Evolutionary conservation across 2,329 filamentous ascomycete species (phyloP).

Genomic region (Alternaria infectoria): DNA sequence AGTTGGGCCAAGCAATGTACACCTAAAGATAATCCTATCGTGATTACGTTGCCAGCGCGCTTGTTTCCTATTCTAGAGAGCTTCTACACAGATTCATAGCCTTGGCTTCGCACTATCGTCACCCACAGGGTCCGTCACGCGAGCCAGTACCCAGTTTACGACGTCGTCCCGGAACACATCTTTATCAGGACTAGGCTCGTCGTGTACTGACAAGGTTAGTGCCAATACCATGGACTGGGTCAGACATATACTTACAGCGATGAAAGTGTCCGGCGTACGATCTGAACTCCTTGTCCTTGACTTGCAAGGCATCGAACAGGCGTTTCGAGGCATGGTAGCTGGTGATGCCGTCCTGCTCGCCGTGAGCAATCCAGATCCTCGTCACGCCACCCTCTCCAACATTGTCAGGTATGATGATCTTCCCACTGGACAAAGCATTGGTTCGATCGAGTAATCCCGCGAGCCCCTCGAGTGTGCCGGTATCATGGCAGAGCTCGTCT

Average conservation of each 20-base stretch:
- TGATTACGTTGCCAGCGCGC: constrained; percentile 13
- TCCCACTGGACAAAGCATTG: constrained; percentile 63
- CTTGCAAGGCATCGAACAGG: constrained; percentile 64
- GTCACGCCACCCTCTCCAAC: constrained; percentile 62
- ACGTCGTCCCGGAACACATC: constrained; percentile 45
- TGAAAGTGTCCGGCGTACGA: constrained; percentile 81
- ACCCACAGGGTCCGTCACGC: constrained; percentile 39
- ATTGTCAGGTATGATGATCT: constrained; percentile 52
- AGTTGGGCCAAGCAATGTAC: not conserved
- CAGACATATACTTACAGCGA: constrained; percentile 57
- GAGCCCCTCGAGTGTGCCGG: constrained; percentile 82
- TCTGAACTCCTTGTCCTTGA: constrained; percentile 74
- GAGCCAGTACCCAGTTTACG: constrained; percentile 44
- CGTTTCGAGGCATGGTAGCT: constrained; percentile 68
- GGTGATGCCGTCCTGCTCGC: constrained; percentile 74
- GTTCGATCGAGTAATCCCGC: constrained; percentile 79
- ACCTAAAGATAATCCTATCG: not conserved
- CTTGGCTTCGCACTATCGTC: constrained; percentile 41
- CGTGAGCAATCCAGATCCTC: constrained; percentile 76
- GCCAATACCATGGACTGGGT: not conserved
- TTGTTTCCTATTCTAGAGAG: constrained; percentile 9
- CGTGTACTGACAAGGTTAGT: constrained; percentile 43
- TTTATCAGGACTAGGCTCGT: constrained; percentile 45
- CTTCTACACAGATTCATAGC: constrained; percentile 27
- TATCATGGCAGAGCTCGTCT: constrained; percentile 79